Percentiles rank a stretch among this genome's conserved stretches.
These are phyloP conservation scores for Oryza nivara DNA, from an alignment of 176 grass and related monocot genomes.

Conservation along the genomic window DNA sequence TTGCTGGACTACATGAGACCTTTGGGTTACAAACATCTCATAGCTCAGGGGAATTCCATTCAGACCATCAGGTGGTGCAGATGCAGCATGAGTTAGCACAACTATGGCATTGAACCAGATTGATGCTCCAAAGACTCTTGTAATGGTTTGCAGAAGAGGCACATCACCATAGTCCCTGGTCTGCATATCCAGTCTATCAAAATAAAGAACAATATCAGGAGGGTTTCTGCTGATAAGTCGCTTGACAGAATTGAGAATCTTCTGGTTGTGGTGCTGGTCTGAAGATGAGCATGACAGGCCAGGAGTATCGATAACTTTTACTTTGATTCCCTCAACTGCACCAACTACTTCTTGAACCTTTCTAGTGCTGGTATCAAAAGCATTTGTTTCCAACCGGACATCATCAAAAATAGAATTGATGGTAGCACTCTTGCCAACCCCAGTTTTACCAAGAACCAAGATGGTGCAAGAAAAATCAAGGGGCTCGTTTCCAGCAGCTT, in stretches of 20 bases:
- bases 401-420: slow-evolving; percentile 93
- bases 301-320: slow-evolving; percentile 94
- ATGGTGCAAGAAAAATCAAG: slow-evolving; percentile 93
- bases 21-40: slow-evolving; percentile 95
- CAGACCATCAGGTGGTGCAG: slow-evolving; percentile 84
- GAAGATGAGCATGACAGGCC: slow-evolving; percentile 77
- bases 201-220: slow-evolving; percentile 96
- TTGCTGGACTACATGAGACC: slow-evolving; percentile 95
- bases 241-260: slow-evolving; percentile 82
- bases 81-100: slow-evolving; percentile 90
- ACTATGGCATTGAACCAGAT: slow-evolving; percentile 98
- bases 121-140: slow-evolving; percentile 68
- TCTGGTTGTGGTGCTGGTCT: slow-evolving; percentile 77
- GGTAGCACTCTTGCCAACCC: slow-evolving; percentile 95
- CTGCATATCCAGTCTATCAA: slow-evolving; percentile 91
- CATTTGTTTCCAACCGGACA: slow-evolving; percentile 60
- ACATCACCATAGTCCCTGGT: slow-evolving; percentile 85
- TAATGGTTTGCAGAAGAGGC: slow-evolving; percentile 74
- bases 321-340: slow-evolving; percentile 73
- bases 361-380: slow-evolving; percentile 76
- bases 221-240: slow-evolving; percentile 66
- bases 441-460: slow-evolving; percentile 90
- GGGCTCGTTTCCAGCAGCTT: slow-evolving; percentile 62
- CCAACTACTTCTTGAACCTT: slow-evolving; percentile 79
- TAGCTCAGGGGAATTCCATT: slow-evolving; percentile 91